Evolutionary conservation across 164 flowering plant species (phyloP).

Genomic region (Berberis thunbergii): DNA sequence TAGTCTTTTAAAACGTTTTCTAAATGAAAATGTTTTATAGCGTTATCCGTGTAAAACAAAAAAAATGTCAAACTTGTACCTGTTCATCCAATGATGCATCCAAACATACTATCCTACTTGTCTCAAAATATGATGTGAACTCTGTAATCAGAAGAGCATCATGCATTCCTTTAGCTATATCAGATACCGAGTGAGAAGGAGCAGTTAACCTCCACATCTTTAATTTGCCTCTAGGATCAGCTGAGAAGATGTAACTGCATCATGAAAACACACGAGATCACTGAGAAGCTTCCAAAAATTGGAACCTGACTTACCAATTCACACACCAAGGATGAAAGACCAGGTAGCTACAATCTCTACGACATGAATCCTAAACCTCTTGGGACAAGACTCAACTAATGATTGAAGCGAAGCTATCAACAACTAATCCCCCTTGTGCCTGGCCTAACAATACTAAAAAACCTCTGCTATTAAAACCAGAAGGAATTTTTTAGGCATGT

Average conservation of each 20-base stretch:
- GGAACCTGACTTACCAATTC: too few species aligned
- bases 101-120: constrained; percentile 60
- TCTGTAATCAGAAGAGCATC: constrained; percentile 44
- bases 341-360: too few species aligned
- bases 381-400: too few species aligned
- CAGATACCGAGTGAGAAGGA: constrained; percentile 16
- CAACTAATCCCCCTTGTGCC: too few species aligned
- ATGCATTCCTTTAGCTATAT: constrained; percentile 8
- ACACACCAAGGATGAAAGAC: too few species aligned
- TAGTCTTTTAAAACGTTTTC: too few species aligned
- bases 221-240: constrained; percentile 76
- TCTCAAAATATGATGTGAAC: constrained; percentile 63
- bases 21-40: too few species aligned
- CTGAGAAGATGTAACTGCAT: constrained; percentile 66
- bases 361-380: too few species aligned
- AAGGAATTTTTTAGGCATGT: too few species aligned
- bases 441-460: too few species aligned
- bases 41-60: background rate
- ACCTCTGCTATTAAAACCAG: too few species aligned
- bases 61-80: constrained; percentile 32
- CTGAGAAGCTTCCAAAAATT: constrained; percentile 4
- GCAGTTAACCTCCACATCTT: constrained; percentile 65
- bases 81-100: constrained; percentile 69
- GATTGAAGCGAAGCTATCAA: too few species aligned
- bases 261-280: constrained; percentile 6